These are phyloP conservation scores for Mallotus japonicus DNA, from an alignment of 441 rosid genomes.

Conservation along the genomic window DNA sequence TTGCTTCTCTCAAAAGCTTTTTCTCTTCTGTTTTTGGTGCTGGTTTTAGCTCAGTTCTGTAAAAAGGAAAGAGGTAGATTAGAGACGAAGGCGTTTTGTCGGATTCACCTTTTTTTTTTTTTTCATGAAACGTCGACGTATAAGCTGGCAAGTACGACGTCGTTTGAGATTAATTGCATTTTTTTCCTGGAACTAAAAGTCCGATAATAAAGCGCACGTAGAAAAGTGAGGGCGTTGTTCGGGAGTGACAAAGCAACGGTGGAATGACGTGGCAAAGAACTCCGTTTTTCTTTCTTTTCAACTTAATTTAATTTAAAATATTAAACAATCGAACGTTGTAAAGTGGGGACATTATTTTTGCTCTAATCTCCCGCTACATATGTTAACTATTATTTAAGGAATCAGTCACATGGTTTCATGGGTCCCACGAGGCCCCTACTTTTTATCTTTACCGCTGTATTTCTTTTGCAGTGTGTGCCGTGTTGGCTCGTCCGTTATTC, in stretches of 20 bases:
- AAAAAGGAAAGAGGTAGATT: neutral
- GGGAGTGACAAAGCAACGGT: slow-evolving; percentile 19
- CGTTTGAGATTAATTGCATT: neutral
- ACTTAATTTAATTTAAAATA: neutral
- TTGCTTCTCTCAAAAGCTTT: slow-evolving; percentile 23
- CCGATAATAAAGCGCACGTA: slow-evolving; percentile 32
- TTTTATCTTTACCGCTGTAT: neutral
- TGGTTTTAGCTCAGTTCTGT: slow-evolving; percentile 9
- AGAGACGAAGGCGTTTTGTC: neutral
- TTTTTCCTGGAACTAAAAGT: neutral
- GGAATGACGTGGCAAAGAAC: slow-evolving; percentile 36
- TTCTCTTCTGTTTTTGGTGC: slow-evolving; percentile 1
- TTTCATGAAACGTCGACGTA: neutral
- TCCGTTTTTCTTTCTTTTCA: neutral
- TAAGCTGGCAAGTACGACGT: neutral
- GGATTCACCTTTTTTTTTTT: no score
- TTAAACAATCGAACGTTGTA: slow-evolving; percentile 38
- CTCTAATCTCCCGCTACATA: slow-evolving; percentile 21
- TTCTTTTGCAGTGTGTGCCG: neutral
- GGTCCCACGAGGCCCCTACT: slow-evolving; percentile 13
- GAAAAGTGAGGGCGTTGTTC: neutral
- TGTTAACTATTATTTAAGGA: neutral
- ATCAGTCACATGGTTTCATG: slow-evolving; percentile 24
- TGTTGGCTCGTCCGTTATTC: neutral
- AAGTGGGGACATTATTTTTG: slow-evolving; percentile 29